Evolutionary conservation across 164 flowering plant genomes (phyloP).

Genomic region (Paratinospora sagittata): DNA sequence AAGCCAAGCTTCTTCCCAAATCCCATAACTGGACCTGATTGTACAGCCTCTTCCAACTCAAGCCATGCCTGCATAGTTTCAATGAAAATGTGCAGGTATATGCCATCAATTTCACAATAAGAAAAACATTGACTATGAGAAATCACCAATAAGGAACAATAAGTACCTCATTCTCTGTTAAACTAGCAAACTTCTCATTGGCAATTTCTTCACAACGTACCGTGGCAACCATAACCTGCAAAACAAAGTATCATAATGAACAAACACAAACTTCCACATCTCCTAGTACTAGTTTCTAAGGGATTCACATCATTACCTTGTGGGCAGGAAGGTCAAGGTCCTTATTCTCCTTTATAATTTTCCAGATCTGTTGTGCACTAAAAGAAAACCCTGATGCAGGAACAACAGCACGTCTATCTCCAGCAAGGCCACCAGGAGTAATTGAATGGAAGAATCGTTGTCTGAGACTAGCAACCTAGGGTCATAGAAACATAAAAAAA

Average conservation of each 20-base stretch:
- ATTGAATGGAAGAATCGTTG: constrained; percentile 87
- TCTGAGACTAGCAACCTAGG: constrained; percentile 78
- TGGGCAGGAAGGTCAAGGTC: constrained; percentile 99
- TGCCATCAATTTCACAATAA: background rate
- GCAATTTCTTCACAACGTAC: constrained; percentile 99
- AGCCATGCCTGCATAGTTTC: constrained; percentile 58
- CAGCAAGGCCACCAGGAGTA: constrained; percentile 99
- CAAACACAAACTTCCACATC: background rate
- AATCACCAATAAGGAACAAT: background rate
- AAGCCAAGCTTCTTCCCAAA: constrained; percentile 81
- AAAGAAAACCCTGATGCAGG: constrained; percentile 99
- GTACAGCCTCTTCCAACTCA: constrained; percentile 64
- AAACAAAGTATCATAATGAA: constrained; percentile 1
- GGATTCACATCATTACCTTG: constrained; percentile 50
- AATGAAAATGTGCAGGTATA: constrained; percentile 5
- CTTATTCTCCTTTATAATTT: constrained; percentile 88
- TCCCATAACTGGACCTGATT: constrained; percentile 62
- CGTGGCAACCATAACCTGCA: constrained; percentile 98
- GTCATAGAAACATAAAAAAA: constrained; percentile 9
- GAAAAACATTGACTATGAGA: background rate
- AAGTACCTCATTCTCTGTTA: constrained; percentile 61
- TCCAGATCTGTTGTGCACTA: constrained; percentile 96
- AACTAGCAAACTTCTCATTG: constrained; percentile 57
- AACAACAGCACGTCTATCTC: constrained; percentile 89
- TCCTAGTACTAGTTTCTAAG: background rate